These are phyloP conservation scores for Meyerozyma elateridarum DNA, from an alignment of 1,139 yeast genomes.

Conservation along the genomic window DNA sequence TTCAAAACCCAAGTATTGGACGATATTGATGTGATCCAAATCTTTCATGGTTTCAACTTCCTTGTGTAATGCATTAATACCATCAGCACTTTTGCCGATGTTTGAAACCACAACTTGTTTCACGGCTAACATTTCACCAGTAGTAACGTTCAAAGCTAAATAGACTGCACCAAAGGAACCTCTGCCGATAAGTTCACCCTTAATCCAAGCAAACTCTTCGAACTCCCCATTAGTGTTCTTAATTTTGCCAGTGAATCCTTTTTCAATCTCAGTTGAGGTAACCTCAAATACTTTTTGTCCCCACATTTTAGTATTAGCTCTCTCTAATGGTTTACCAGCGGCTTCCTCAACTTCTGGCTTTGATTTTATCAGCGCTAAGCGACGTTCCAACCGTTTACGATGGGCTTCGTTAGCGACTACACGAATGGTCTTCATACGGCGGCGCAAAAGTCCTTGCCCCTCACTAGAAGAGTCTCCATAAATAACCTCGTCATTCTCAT, in stretches of 20 bases:
- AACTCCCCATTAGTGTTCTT: slow-evolving; percentile 61
- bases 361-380: slow-evolving; percentile 12
- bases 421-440: slow-evolving; percentile 81
- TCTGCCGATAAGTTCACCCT: slow-evolving; percentile 93
- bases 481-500: slow-evolving; percentile 24
- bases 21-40: slow-evolving; percentile 88
- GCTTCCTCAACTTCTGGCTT: slow-evolving; percentile 1
- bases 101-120: slow-evolving; percentile 81
- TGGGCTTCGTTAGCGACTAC: slow-evolving; percentile 89
- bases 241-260: slow-evolving; percentile 54
- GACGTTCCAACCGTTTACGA: slow-evolving; percentile 44
- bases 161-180: slow-evolving; percentile 98
- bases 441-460: background rate
- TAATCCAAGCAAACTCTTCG: slow-evolving; percentile 94
- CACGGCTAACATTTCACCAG: slow-evolving; percentile 98
- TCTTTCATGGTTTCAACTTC: slow-evolving; percentile 96
- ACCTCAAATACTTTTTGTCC: slow-evolving; percentile 92
- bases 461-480: background rate
- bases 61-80: slow-evolving; percentile 77
- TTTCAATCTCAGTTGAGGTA: slow-evolving; percentile 63
- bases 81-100: slow-evolving; percentile 45
- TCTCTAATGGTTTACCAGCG: slow-evolving; percentile 36
- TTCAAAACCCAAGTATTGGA: slow-evolving; percentile 92
- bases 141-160: slow-evolving; percentile 87
- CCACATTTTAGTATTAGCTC: slow-evolving; percentile 95